Base-by-base conservation (phyloP, 2,329 filamentous ascomycete species). In the Lachnellula arida region DNA sequence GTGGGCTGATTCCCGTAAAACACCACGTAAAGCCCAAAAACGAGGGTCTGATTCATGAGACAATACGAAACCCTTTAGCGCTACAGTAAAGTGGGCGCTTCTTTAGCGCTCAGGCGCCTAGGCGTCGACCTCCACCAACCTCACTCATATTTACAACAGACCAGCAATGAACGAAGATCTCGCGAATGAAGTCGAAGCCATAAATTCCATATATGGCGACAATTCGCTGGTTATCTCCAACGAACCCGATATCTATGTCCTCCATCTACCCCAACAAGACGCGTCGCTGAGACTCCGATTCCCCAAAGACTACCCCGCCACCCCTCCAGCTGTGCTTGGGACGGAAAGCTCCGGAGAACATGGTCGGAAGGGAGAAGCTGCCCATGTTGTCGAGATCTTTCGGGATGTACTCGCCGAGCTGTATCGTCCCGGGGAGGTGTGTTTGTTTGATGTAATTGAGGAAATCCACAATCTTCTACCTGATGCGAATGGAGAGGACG, bases 401-500 rank as follows among this genome's bases (percentile, higher is more conserved):
- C 78, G 85, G 32, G 77, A 84, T 37, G 85, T 87, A 0, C 73
- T 97, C 34, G 77, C 76, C 1, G 75, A 78, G n/a, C 80, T 89
- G 4, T 96, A 86, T 70, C 78, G 81, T 51, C 81, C 84, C 0
- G 91, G 91, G 0, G 80, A 84, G 51, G 91, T 96, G 22, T 97
- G 92, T 67, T 75, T 99, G 3, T 99, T 92, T 66, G 93, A 97
- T 69, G 80, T 95, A n/a, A 80, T 97, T 39, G 92, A 96, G 66
- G 87, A 89, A 67, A 75, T 88, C 61, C 78, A 75, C 54, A 75
- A 44, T 37, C 49, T 23, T 12, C 51, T 62, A 11, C 53, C 37
- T 8, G 22, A 32, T 17, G 15, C 23, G 39, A 46, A 9, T 9
- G 49, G 46, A 62, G 56, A 65, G 23, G 42, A 49, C 35, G 50